These are phyloP conservation scores for Nannizzia gypsea DNA, from an alignment of 2,329 filamentous ascomycete species.

Conservation along the genomic window DNA sequence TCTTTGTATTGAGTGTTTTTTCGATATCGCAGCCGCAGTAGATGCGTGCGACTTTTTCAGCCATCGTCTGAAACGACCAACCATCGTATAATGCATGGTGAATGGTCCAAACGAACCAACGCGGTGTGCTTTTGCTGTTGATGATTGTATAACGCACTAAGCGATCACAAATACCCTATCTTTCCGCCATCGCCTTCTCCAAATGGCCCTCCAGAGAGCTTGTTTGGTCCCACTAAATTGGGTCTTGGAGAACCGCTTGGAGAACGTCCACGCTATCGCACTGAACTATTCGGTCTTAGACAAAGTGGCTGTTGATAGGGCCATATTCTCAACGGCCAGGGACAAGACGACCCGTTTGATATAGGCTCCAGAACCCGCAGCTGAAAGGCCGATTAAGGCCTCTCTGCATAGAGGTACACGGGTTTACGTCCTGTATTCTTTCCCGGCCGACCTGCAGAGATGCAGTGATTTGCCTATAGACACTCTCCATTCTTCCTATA, in stretches of 20 bases:
- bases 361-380: slow-evolving; percentile 29
- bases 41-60: slow-evolving; percentile 20
- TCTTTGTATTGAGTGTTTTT: slow-evolving; percentile 30
- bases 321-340: slow-evolving; percentile 24
- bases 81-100: slow-evolving; percentile 1
- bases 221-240: slow-evolving; percentile 10
- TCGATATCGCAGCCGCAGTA: slow-evolving; percentile 14
- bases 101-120: not conserved
- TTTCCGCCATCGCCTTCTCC: not conserved
- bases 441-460: not conserved
- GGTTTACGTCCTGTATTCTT: slow-evolving; percentile 20
- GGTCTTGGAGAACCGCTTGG: slow-evolving; percentile 18
- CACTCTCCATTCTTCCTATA: not conserved
- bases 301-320: slow-evolving; percentile 26
- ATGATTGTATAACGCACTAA: not conserved
- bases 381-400: slow-evolving; percentile 19
- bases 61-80: slow-evolving; percentile 20
- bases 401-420: slow-evolving; percentile 30
- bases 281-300: slow-evolving; percentile 24
- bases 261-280: not conserved
- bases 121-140: not conserved
- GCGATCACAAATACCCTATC: not conserved
- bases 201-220: slow-evolving; percentile 2
- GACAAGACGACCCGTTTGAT: slow-evolving; percentile 27
- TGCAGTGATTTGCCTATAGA: not conserved